Evolutionary conservation across 768 basidiomycete species (phyloP).

Genomic region (Exsudoporus frostii): DNA sequence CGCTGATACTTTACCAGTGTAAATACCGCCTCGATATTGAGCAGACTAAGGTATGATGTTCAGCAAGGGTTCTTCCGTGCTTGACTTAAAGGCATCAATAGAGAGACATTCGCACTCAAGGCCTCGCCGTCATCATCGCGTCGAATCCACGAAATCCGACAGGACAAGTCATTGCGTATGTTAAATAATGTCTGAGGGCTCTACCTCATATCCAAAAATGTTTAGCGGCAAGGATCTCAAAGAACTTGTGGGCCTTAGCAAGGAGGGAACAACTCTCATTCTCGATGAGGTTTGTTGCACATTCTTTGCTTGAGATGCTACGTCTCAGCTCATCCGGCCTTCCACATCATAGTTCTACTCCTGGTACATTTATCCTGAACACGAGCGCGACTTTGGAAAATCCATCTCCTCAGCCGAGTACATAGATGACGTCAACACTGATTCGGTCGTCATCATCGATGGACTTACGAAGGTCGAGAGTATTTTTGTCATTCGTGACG

Average conservation of each 20-base stretch:
- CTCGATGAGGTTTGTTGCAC: constrained; percentile 66
- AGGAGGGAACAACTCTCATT: constrained; percentile 79
- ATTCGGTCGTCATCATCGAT: constrained; percentile 82
- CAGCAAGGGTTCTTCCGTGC: not conserved
- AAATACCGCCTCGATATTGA: constrained; percentile 79
- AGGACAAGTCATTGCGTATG: constrained; percentile 77
- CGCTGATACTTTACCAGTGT: constrained; percentile 32
- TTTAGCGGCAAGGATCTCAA: constrained; percentile 74
- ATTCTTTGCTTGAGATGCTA: not conserved
- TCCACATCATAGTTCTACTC: constrained; percentile 69
- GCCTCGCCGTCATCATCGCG: constrained; percentile 79
- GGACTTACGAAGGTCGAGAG: constrained; percentile 80
- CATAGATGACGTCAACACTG: constrained; percentile 83
- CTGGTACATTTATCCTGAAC: constrained; percentile 91
- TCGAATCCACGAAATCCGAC: constrained; percentile 98
- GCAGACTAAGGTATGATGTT: constrained; percentile 60
- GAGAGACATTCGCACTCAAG: constrained; percentile 81
- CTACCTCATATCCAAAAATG: constrained; percentile 5
- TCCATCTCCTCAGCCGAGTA: constrained; percentile 81
- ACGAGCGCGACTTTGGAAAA: constrained; percentile 68
- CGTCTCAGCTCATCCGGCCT: not conserved
- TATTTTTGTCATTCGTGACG: not conserved
- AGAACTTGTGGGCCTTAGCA: constrained; percentile 68
- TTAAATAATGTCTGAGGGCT: constrained; percentile 1
- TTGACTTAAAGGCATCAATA: constrained; percentile 24